Evolutionary conservation across 1,284 basidiomycete genomes (phyloP).

Genomic region (Boletus semigastroideus): DNA sequence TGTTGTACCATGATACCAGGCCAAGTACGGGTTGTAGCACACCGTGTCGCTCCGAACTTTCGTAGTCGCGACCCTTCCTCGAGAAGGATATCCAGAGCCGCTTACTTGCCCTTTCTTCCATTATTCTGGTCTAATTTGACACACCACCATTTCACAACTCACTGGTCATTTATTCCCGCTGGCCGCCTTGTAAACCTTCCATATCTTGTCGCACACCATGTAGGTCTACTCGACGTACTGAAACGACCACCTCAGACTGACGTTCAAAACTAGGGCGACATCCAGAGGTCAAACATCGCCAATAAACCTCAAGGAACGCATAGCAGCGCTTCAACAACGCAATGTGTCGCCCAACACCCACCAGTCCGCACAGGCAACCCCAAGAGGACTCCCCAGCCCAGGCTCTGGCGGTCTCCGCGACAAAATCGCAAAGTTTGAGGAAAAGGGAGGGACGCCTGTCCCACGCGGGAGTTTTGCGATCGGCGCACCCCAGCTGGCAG

Average conservation of each 20-base stretch:
- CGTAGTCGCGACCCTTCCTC: constrained; percentile 2
- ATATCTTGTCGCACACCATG: constrained; percentile 13
- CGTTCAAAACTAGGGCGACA: constrained; percentile 18
- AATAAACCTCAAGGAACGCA: constrained; percentile 71
- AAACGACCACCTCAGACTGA: constrained; percentile 14
- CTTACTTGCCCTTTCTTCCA: constrained; percentile 13
- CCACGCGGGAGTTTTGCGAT: constrained; percentile 73
- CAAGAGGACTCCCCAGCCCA: constrained; percentile 24
- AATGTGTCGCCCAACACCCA: constrained; percentile 38
- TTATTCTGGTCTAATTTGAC: constrained; percentile 5
- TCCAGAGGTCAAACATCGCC: constrained; percentile 45
- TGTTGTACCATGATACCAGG: constrained; percentile 3
- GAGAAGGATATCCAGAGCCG: constrained; percentile 12
- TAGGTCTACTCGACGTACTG: constrained; percentile 11
- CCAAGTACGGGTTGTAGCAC: no score
- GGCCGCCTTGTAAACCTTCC: constrained; percentile 15
- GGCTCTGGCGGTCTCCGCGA: constrained; percentile 51
- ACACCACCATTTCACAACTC: constrained; percentile 8
- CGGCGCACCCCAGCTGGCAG: constrained; percentile 56
- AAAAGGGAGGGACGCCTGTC: constrained; percentile 69
- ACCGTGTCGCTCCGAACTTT: neutral
- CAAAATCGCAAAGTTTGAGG: constrained; percentile 76
- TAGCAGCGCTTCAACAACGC: constrained; percentile 69
- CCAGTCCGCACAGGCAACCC: constrained; percentile 34
- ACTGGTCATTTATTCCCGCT: constrained; percentile 18